Base-by-base conservation (phyloP, 2,329 filamentous ascomycete genomes). In the Paracorniculantispora psalliotae region DNA sequence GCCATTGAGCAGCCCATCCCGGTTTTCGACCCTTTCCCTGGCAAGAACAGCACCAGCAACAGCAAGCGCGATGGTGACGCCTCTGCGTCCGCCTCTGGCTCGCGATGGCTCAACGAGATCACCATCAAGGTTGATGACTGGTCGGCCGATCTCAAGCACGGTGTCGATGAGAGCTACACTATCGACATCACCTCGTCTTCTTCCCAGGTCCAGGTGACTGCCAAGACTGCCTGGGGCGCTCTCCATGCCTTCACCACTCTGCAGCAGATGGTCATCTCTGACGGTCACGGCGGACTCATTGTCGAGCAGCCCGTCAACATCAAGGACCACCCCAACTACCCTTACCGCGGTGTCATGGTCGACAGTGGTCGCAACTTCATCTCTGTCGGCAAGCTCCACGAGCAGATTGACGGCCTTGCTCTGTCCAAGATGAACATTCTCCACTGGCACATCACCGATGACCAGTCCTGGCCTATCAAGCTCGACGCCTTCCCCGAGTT, bases 161-260 rank as follows among this genome's bases (percentile, higher is more conserved):
- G 79, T 3, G 80, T 83, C 23, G 79, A 83, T 59, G 81, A 83
- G 64, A 81, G 80, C n/a, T 83, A 83, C 66, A 79, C 75, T 0
- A 63, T 83, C 21, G 70, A 76, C 19, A 73, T 82, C 39, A 62
- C 67, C 1, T 62, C 70, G 6, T 67, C 66, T 21, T 78, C 79
- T 2, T 67, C 69, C 35, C 69, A 68, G 4, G 69, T 83, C 59
- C 65, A 74, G 9, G 77, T 83, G 63, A 74, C 71, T 1, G 75
- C 81, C 26, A 68, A 78, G 66, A 83, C 81, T 0, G 72, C 78
- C 48, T 83, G 80, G 73, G 81, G 81, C 39, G 80, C 78, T 19
- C 73, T 83, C 12, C 80, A 82, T 65, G 81, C 80, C 10, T 79
- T 83, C 63, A 82, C 79, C 21, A 83, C 81, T n/a, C 70, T 83